phyloP scores from a whole-genome alignment of 1,284 basidiomycete genomes.

The Hortiboletus rubellus region DNA sequence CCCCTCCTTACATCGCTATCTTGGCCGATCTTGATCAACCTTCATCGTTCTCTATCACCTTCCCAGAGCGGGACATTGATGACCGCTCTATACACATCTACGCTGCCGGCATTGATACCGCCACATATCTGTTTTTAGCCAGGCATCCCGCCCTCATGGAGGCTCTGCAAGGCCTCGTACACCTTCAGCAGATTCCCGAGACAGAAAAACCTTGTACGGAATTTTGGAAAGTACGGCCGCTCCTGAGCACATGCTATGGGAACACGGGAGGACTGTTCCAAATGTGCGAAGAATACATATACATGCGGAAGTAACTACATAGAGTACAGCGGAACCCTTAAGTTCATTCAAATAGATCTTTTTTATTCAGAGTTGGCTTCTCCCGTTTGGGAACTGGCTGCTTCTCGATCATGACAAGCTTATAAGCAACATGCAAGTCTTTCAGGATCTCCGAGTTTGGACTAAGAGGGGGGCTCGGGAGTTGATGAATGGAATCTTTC shows the following conservation, averaged over 20 bases:
- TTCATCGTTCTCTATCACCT: not conserved
- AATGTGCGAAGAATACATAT: too few relatives aligned
- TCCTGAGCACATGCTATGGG: conserved; percentile 1
- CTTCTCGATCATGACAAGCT: conserved; percentile 32
- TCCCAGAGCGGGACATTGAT: not conserved
- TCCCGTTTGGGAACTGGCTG: conserved; percentile 11
- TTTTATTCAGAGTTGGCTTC: conserved; percentile 29
- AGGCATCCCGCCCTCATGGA: too few relatives aligned
- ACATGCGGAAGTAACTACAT: not conserved
- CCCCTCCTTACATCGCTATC: conserved; percentile 7
- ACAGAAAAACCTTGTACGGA: too few relatives aligned
- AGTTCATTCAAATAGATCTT: conserved; percentile 29
- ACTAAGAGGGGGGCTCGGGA: conserved; percentile 10
- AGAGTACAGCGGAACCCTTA: not conserved
- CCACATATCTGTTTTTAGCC: too few relatives aligned
- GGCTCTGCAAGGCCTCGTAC: too few relatives aligned
- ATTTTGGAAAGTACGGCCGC: not conserved
- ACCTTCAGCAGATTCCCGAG: too few relatives aligned
- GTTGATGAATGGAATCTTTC: conserved; percentile 26
- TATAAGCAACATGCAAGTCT: conserved; percentile 35
- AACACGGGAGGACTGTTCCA: too few relatives aligned
- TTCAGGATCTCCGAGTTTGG: conserved; percentile 23
- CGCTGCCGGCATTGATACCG: conserved; percentile 4
- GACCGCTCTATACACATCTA: conserved; percentile 10
- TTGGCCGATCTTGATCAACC: conserved; percentile 13